Conservation (phyloP, 106 monocot genomes). For the Dactylorhiza incarnata region DNA sequence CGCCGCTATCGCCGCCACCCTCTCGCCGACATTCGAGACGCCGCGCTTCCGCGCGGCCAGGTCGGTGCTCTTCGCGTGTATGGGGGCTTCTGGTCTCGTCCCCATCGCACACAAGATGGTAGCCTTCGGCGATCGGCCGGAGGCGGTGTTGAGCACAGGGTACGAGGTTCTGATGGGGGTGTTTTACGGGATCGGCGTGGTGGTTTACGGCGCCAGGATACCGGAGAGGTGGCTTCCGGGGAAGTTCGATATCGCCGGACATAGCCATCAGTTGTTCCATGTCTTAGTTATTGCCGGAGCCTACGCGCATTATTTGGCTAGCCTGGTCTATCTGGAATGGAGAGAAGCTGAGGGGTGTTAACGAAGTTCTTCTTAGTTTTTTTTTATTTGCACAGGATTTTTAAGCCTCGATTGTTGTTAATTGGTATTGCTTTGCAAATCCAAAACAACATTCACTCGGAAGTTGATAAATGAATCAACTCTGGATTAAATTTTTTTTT, state of each 20-base stretch:
- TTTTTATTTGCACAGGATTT: neutral
- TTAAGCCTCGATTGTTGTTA: neutral
- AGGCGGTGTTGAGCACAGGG: slow-evolving; percentile 41
- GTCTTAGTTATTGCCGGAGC: slow-evolving; percentile 73
- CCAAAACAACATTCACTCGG: neutral
- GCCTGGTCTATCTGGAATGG: slow-evolving; percentile 55
- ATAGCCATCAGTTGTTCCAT: slow-evolving; percentile 76
- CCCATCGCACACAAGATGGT: slow-evolving; percentile 67
- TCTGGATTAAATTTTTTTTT: neutral
- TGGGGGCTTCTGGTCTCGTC: slow-evolving; percentile 58
- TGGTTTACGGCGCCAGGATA: slow-evolving; percentile 43
- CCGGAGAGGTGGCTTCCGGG: slow-evolving; percentile 84
- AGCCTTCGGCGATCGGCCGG: slow-evolving; percentile 33
- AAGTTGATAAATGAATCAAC: neutral
- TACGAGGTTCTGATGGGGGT: slow-evolving; percentile 57
- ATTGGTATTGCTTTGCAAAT: neutral
- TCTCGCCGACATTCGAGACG: slow-evolving; percentile 49
- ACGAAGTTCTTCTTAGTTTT: neutral
- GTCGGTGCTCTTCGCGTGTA: slow-evolving; percentile 50
- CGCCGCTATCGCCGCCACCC: slow-evolving; percentile 39
- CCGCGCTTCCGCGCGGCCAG: slow-evolving; percentile 39
- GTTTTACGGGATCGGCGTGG: slow-evolving; percentile 53
- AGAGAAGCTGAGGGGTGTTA: slow-evolving; percentile 47
- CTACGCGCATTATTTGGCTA: slow-evolving; percentile 65
- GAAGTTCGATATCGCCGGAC: slow-evolving; percentile 56